Evolutionary conservation across 1,284 basidiomycete species (phyloP).

Genomic region (Grifola frondosa): DNA sequence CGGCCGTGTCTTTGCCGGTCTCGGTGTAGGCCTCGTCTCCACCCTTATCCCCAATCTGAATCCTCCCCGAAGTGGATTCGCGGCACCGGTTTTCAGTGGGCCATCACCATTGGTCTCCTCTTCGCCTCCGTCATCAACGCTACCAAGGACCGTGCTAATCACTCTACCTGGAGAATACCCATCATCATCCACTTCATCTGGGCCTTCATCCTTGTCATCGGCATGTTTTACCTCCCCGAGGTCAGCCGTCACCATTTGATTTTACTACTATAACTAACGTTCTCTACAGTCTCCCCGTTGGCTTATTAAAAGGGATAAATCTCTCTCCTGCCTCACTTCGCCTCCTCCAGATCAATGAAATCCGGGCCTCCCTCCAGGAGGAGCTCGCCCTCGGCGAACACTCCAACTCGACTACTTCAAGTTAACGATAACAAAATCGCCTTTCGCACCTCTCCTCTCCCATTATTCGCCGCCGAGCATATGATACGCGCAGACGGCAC

Average conservation of each 20-base stretch:
- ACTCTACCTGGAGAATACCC: constrained; percentile 75
- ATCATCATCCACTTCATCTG: constrained; percentile 74
- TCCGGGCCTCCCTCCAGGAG: constrained; percentile 65
- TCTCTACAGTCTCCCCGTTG: constrained; percentile 72
- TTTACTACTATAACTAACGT: constrained; percentile 14
- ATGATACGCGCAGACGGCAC: constrained; percentile 57
- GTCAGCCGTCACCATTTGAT: constrained; percentile 30
- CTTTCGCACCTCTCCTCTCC: constrained; percentile 50
- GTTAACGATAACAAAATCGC: constrained; percentile 50
- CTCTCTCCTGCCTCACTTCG: constrained; percentile 65
- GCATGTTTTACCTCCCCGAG: constrained; percentile 71
- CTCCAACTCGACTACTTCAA: constrained; percentile 68
- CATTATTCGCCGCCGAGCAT: constrained; percentile 29
- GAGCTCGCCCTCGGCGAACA: constrained; percentile 53
- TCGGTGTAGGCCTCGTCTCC: constrained; percentile 77
- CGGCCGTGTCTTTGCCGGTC: constrained; percentile 80
- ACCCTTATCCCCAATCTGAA: constrained; percentile 69
- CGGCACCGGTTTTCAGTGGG: constrained; percentile 80
- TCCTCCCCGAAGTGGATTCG: constrained; percentile 37
- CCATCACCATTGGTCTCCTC: constrained; percentile 80
- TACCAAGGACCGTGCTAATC: constrained; percentile 58
- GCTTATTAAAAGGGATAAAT: constrained; percentile 65
- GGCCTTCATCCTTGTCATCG: constrained; percentile 55
- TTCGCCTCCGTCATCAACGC: constrained; percentile 74
- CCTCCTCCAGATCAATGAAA: constrained; percentile 55